Percentiles rank a stretch among this genome's conserved stretches.
These are phyloP conservation scores for Phytophthora uliginosa DNA, from an alignment of 352 stramenopile species.

Conservation along the genomic window DNA sequence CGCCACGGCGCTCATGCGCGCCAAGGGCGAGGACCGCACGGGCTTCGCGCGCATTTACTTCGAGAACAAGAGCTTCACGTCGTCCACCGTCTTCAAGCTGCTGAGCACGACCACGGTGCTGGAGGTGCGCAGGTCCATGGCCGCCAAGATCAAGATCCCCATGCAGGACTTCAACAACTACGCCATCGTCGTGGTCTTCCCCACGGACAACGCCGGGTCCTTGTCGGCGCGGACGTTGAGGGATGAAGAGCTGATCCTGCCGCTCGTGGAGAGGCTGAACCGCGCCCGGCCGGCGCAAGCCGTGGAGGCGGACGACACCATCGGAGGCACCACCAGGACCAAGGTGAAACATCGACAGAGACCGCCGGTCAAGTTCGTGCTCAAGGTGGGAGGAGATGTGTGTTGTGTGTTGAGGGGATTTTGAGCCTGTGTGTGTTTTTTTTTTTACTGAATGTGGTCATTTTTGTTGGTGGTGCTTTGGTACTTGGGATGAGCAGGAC, in stretches of 20 bases:
- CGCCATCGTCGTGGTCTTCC: slow-evolving; percentile 86
- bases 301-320: slow-evolving; percentile 60
- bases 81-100: slow-evolving; percentile 85
- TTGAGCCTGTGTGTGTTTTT: background rate
- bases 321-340: slow-evolving; percentile 45
- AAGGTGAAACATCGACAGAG: slow-evolving; percentile 73
- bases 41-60: slow-evolving; percentile 90
- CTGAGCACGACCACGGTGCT: slow-evolving; percentile 72
- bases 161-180: slow-evolving; percentile 73
- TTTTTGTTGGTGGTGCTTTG: background rate
- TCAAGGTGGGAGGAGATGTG: slow-evolving; percentile 58
- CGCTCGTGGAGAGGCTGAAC: slow-evolving; percentile 77
- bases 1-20: slow-evolving; percentile 29
- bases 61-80: slow-evolving; percentile 85
- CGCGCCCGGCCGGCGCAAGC: slow-evolving; percentile 46
- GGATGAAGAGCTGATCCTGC: slow-evolving; percentile 85
- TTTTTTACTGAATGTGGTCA: slow-evolving; percentile 4
- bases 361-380: slow-evolving; percentile 83
- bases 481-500: slow-evolving; percentile 46
- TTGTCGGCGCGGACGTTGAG: slow-evolving; percentile 76
- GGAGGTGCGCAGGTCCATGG: slow-evolving; percentile 85
- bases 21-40: slow-evolving; percentile 53
- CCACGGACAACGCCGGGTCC: slow-evolving; percentile 63
- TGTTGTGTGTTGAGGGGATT: background rate
- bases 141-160: slow-evolving; percentile 85